Conservation (phyloP, 2,329 filamentous ascomycete species). For the Aspergillus aculeatus region DNA sequence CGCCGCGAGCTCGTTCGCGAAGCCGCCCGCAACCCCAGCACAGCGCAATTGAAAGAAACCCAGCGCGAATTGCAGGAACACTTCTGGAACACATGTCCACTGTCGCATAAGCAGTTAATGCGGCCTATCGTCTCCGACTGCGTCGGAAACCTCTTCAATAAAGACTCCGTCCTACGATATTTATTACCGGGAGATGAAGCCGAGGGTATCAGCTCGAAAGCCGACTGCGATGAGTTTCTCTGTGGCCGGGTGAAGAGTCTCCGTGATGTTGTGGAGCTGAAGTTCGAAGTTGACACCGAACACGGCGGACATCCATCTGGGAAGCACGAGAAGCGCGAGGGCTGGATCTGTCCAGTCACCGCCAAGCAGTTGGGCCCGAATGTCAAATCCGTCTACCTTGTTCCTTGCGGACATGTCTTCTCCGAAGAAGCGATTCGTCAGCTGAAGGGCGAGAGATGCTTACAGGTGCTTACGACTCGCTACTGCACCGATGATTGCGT, state of each 20-base stretch:
- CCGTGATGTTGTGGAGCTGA: conserved; percentile 82
- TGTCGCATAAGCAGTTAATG: conserved; percentile 75
- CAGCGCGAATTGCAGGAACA: conserved; percentile 82
- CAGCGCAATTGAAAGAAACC: conserved; percentile 84
- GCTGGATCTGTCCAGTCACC: conserved; percentile 82
- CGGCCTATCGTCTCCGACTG: conserved; percentile 80
- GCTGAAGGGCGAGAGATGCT: conserved; percentile 64
- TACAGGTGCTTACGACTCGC: conserved; percentile 45
- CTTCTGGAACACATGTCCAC: conserved; percentile 80
- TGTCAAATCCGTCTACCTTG: conserved; percentile 80
- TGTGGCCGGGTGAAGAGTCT: conserved; percentile 70
- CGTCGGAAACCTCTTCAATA: conserved; percentile 85
- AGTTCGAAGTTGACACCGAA: conserved; percentile 61
- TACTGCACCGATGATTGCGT: neutral
- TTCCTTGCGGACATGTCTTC: conserved; percentile 95
- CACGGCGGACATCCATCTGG: conserved; percentile 40
- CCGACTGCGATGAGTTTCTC: conserved; percentile 62
- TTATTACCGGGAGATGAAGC: conserved; percentile 57
- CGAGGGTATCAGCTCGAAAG: conserved; percentile 53
- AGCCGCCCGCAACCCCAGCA: conserved; percentile 76
- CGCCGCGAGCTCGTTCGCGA: conserved; percentile 95
- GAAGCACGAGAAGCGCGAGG: conserved; percentile 48
- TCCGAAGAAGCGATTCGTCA: conserved; percentile 81
- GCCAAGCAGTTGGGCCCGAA: conserved; percentile 78
- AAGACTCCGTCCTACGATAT: conserved; percentile 78